A percentile compares a stretch with the other conserved stretches of the same genome.
These are phyloP conservation scores for Phytophthora sp. DNA, from an alignment of 352 stramenopile species.

Conservation along the genomic window DNA sequence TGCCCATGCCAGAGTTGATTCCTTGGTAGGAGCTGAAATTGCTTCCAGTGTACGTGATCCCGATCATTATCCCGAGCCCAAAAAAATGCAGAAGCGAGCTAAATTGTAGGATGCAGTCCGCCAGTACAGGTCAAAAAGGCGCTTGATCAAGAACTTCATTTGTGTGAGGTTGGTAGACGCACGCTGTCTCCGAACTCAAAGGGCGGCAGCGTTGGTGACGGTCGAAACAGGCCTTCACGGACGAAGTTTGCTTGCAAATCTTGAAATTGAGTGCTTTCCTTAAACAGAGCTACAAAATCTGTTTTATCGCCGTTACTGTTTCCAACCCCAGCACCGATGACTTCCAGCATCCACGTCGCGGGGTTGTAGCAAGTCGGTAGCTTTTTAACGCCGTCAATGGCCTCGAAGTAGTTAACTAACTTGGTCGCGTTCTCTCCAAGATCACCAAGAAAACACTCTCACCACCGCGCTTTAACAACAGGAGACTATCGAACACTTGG, in stretches of 20 bases:
- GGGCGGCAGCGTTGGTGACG: conserved; percentile 28
- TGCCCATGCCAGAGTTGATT: conserved; percentile 56
- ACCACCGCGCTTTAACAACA: conserved; percentile 64
- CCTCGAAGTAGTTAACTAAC: conserved; percentile 30
- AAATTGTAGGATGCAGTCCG: conserved; percentile 46
- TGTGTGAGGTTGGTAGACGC: conserved; percentile 27
- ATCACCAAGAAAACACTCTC: conserved; percentile 60
- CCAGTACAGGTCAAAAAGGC: conserved; percentile 78
- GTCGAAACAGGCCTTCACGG: conserved; percentile 23
- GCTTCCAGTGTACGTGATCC: conserved; percentile 60
- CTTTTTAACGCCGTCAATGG: conserved; percentile 31
- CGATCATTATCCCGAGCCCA: conserved; percentile 74
- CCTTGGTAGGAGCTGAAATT: conserved; percentile 44
- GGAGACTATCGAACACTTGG: conserved; percentile 74
- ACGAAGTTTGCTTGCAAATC: conserved; percentile 32
- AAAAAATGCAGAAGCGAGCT: conserved; percentile 64
- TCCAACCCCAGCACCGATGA: conserved; percentile 51
- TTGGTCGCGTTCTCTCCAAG: conserved; percentile 39
- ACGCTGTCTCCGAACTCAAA: conserved; percentile 44
- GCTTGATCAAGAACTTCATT: conserved; percentile 47
- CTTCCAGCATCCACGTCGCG: conserved; percentile 37
- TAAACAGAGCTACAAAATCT: conserved; percentile 47
- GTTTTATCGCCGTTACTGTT: conserved; percentile 14
- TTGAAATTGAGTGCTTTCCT: conserved; percentile 25
- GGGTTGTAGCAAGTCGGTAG: conserved; percentile 81